Conservation (phyloP, 495 filamentous ascomycete species). For the Tuber umbilicatum region DNA sequence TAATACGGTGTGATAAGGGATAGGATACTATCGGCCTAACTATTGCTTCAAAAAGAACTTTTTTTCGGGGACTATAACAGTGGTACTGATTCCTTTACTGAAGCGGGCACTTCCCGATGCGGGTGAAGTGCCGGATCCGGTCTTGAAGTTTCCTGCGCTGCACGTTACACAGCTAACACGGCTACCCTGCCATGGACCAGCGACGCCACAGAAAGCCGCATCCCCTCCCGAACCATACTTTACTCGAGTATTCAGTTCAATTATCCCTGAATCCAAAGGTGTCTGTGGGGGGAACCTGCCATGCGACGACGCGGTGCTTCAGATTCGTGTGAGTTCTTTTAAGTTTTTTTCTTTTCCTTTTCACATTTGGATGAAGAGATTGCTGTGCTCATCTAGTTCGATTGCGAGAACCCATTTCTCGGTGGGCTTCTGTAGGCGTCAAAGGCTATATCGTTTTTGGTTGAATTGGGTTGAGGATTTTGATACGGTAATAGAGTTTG, state of each 20-base stretch:
- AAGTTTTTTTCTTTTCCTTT: background rate
- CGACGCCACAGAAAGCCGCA: background rate
- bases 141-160: background rate
- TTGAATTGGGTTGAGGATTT: background rate
- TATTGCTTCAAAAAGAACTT: background rate
- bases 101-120: background rate
- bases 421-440: background rate
- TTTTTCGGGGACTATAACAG: background rate
- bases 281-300: background rate
- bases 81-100: background rate
- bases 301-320: background rate
- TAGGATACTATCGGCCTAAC: background rate
- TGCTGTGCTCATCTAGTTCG: background rate
- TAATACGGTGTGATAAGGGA: background rate
- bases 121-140: background rate
- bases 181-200: background rate
- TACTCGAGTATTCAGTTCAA: background rate
- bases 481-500: background rate
- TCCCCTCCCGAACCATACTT: background rate
- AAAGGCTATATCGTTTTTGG: background rate
- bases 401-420: background rate
- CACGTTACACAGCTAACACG: background rate
- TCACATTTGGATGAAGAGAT: background rate
- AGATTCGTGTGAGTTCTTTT: background rate
- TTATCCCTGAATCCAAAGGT: background rate